Percentiles rank a stretch among this genome's conserved stretches.
phyloP scores from a whole-genome alignment of 1,284 basidiomycete genomes.

The Schizopora paradoxa region DNA sequence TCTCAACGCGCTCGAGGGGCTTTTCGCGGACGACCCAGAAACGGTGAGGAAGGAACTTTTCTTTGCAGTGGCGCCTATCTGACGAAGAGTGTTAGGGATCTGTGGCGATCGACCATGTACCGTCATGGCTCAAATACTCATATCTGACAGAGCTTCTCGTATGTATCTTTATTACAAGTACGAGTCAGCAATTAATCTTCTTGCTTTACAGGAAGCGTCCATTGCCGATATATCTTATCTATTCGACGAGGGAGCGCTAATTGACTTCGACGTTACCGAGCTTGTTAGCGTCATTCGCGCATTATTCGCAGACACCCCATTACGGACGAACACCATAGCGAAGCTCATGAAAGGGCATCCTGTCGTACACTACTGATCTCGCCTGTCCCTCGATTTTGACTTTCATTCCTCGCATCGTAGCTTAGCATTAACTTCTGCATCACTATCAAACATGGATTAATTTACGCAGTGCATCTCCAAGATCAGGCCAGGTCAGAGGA shows the following conservation, averaged over 20 bases:
- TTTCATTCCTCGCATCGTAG: not conserved
- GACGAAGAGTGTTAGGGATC: constrained; percentile 60
- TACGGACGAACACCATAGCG: constrained; percentile 75
- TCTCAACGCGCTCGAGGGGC: constrained; percentile 70
- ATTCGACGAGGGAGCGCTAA: constrained; percentile 85
- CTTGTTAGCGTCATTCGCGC: constrained; percentile 78
- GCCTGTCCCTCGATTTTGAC: not conserved
- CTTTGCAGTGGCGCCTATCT: not conserved
- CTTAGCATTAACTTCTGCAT: not conserved
- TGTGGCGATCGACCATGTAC: constrained; percentile 70
- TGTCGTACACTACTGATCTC: not conserved
- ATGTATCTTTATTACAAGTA: constrained; percentile 27
- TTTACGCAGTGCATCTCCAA: not conserved
- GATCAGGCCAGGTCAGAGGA: not conserved
- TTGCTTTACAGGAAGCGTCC: constrained; percentile 68
- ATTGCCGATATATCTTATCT: constrained; percentile 92
- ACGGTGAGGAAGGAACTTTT: constrained; percentile 48
- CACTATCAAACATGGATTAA: not conserved
- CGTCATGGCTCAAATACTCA: constrained; percentile 92
- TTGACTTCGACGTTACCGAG: constrained; percentile 87
- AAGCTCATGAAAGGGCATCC: constrained; percentile 64
- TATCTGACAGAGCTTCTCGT: constrained; percentile 89
- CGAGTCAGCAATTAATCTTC: constrained; percentile 14
- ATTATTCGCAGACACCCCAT: constrained; percentile 86
- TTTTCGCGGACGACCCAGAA: constrained; percentile 67